Conservation (phyloP, 164 flowering plant genomes). For the Vitis labrusca region DNA sequence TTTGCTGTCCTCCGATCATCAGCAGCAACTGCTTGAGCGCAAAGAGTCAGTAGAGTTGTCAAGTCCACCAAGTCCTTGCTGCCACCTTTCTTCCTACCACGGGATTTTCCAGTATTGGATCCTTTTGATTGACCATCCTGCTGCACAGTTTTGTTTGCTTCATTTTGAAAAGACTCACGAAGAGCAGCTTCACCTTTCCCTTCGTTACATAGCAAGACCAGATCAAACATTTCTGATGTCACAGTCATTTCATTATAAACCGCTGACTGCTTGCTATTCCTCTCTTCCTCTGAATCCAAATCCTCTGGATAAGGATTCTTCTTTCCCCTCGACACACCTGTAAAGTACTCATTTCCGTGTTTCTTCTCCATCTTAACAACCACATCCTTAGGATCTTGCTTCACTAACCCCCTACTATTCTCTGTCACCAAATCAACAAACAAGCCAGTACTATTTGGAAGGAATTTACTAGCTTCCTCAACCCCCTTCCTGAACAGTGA, state of each 20-base stretch:
- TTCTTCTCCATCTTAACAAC: slow-evolving; percentile 12
- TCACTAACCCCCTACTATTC: neutral
- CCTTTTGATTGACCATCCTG: slow-evolving; percentile 19
- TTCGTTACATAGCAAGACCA: slow-evolving; percentile 31
- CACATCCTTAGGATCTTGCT: slow-evolving; percentile 4
- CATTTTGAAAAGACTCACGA: slow-evolving; percentile 16
- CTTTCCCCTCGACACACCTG: slow-evolving; percentile 25
- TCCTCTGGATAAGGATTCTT: slow-evolving; percentile 30
- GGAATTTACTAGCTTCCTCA: neutral
- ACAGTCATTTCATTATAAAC: slow-evolving; percentile 28
- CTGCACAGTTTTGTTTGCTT: slow-evolving; percentile 10
- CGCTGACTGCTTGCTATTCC: slow-evolving; percentile 48
- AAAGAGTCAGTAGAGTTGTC: slow-evolving; percentile 33
- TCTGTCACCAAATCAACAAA: neutral
- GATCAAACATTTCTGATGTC: slow-evolving; percentile 37
- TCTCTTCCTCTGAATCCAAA: slow-evolving; percentile 19
- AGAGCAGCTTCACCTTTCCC: slow-evolving; percentile 25
- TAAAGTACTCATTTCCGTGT: neutral
- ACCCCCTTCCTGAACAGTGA: slow-evolving; percentile 10
- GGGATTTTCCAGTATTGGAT: slow-evolving; percentile 14
- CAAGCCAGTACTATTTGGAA: neutral
- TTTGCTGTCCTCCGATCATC: slow-evolving; percentile 30
- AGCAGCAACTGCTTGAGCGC: slow-evolving; percentile 48
- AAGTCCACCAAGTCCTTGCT: slow-evolving; percentile 40
- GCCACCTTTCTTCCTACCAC: slow-evolving; percentile 29